Conservation (phyloP, 2,329 filamentous ascomycete species). For the Pestalotiopsis sp. region DNA sequence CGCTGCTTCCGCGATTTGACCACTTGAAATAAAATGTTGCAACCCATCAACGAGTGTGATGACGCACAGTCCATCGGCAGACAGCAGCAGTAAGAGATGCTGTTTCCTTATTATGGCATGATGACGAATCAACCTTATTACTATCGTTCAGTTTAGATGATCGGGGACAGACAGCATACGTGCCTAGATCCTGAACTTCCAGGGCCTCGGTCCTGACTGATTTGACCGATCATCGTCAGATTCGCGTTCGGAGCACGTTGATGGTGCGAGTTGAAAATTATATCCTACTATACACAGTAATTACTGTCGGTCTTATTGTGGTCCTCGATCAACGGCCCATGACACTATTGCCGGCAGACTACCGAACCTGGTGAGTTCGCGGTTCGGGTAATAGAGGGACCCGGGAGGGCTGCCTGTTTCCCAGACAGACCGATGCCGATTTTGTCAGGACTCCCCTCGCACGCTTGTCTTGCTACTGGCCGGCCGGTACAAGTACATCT, state of each 20-base stretch:
- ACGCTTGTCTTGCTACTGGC: not conserved
- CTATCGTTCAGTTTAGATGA: not conserved
- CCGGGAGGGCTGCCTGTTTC: not conserved
- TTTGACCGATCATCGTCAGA: not conserved
- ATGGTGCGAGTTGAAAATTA: not conserved
- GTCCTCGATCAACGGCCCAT: conserved; percentile 3
- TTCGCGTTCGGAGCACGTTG: not conserved
- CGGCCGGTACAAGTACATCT: not conserved
- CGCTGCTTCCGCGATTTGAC: conserved; percentile 1
- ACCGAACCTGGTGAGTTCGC: conserved; percentile 7
- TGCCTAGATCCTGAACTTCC: no score
- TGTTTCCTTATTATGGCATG: not conserved
- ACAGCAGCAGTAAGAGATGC: not conserved
- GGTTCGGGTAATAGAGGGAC: conserved; percentile 6
- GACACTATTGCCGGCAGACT: conserved; percentile 8
- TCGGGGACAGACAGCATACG: not conserved
- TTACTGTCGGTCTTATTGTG: conserved; percentile 10
- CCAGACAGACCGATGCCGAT: not conserved
- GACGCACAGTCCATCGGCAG: not conserved
- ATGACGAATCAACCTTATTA: not conserved
- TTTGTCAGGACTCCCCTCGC: not conserved
- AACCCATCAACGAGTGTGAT: conserved; percentile 3
- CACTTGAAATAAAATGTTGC: not conserved
- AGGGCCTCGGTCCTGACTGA: not conserved
- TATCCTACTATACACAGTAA: not conserved